Conservation (phyloP, 306 rosid genomes). For the Geum urbanum region DNA sequence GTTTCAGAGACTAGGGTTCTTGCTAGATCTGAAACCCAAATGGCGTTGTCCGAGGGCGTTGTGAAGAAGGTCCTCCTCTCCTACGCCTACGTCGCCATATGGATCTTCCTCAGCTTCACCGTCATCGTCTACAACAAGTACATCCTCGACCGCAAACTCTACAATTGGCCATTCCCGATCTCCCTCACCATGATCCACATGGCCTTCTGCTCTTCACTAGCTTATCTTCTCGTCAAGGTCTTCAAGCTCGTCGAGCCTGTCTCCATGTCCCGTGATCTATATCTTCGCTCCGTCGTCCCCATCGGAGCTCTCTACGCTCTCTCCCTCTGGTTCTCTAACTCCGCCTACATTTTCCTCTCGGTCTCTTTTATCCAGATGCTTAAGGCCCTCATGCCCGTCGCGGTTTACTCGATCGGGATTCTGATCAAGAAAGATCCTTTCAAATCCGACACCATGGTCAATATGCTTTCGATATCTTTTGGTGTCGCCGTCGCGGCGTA, state of each 20-base stretch:
- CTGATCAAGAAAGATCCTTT: conserved; percentile 59
- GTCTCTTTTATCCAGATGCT: conserved; percentile 97
- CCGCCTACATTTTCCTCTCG: conserved; percentile 81
- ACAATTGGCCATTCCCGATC: conserved; percentile 93
- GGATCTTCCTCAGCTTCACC: conserved; percentile 96
- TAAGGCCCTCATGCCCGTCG: conserved; percentile 92
- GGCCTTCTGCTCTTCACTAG: conserved; percentile 89
- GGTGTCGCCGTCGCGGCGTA: conserved; percentile 91
- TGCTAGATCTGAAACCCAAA: conserved; percentile 28
- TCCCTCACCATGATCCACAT: conserved; percentile 98
- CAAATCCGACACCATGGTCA: conserved; percentile 63
- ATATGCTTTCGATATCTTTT: conserved; percentile 81
- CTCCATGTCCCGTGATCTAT: conserved; percentile 81
- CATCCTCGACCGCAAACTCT: conserved; percentile 88
- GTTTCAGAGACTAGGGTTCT: conserved; percentile 25
- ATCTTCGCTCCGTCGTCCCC: conserved; percentile 75
- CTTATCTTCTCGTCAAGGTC: conserved; percentile 69
- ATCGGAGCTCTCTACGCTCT: conserved; percentile 94
- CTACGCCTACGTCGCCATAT: conserved; percentile 70
- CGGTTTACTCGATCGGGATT: conserved; percentile 81
- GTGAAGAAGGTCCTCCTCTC: conserved; percentile 77
- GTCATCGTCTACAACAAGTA: conserved; percentile 95
- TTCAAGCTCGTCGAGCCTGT: conserved; percentile 85
- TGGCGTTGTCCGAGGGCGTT: conserved; percentile 74
- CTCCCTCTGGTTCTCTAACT: conserved; percentile 89